These are phyloP conservation scores for Boechera divaricarpa DNA, from an alignment of 345 rosid species.

Conservation along the genomic window DNA sequence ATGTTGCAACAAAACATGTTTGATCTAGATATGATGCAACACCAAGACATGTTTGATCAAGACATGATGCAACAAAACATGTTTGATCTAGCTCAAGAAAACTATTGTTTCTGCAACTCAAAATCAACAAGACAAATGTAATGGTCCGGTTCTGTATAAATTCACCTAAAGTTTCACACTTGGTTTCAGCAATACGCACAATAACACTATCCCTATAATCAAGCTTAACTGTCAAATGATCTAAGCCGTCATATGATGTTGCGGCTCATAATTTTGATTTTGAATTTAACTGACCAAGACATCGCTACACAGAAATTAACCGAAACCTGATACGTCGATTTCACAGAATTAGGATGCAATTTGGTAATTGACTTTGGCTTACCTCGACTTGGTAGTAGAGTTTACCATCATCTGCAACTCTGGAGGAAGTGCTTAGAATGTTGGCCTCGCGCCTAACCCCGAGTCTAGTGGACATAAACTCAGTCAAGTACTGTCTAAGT, in stretches of 20 bases:
- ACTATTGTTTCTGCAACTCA: neutral
- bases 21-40: neutral
- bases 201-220: neutral
- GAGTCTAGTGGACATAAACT: conserved; percentile 97
- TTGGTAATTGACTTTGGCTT: conserved; percentile 20
- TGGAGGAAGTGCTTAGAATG: conserved; percentile 71
- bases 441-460: conserved; percentile 80
- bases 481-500: conserved; percentile 84
- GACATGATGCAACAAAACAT: neutral
- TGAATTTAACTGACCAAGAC: neutral
- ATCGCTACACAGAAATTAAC: neutral
- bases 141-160: neutral
- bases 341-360: neutral
- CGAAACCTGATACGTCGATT: neutral
- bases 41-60: neutral
- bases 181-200: neutral
- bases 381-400: conserved; percentile 95
- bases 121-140: neutral
- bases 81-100: conserved; percentile 5
- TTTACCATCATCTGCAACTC: conserved; percentile 90
- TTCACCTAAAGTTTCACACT: conserved; percentile 31
- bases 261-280: neutral
- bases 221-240: conserved; percentile 7
- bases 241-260: neutral
- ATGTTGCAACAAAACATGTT: neutral